Base-by-base conservation (phyloP, 139 green algal genomes). In the Ettlia oleoabundans region DNA sequence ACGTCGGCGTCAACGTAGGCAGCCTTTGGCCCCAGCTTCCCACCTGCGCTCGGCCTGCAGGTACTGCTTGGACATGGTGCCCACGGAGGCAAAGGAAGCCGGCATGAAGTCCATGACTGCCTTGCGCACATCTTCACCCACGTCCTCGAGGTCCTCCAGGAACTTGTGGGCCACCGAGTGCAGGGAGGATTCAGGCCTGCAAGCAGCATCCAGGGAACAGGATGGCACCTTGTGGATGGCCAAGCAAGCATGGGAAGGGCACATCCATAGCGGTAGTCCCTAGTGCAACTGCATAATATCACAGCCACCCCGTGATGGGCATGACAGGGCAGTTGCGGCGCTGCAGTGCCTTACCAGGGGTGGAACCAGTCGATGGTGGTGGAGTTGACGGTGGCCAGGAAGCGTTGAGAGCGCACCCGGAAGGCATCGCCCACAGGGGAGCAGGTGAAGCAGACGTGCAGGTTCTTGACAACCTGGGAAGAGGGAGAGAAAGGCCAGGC, bases 331-430 rank as follows among this genome's bases (percentile, higher is more conserved):
- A n/a, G n/a, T n/a, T n/a, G n/a, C n/a, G n/a, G 3, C 8, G 30
- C 63, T 4, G 63, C 41, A 53, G 28, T n/a, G 24, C 26, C 53
- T 26, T 30, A 94, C 95, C 93, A 95, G 35, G 93, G 92, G 88
- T 95, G 91, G 89, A 92, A 95, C 93, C 93, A 98, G 90, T 98
- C 93, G 64, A 97, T 96, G 68, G 96, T 93, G 13, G 94, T 97
- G 61, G 84, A 94, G 80, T 93, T 97, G 85, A 98, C 89, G 26
- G 94, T 97, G 35, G 94, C 94, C 80, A 95, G 87, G 93, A 98
- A 98, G 77, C 94, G 91, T 89, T 95, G 89, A 65, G 86, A 89
- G 76, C 94, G 90, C 62, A 94, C 84, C 42, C 94, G 88, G 91
- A 98, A 96, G 84, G 94, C 93, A 62, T 96, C 94, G 55, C 93